Conservation (phyloP, 1,139 yeast genomes). For the Yamadazyma sp. region DNA sequence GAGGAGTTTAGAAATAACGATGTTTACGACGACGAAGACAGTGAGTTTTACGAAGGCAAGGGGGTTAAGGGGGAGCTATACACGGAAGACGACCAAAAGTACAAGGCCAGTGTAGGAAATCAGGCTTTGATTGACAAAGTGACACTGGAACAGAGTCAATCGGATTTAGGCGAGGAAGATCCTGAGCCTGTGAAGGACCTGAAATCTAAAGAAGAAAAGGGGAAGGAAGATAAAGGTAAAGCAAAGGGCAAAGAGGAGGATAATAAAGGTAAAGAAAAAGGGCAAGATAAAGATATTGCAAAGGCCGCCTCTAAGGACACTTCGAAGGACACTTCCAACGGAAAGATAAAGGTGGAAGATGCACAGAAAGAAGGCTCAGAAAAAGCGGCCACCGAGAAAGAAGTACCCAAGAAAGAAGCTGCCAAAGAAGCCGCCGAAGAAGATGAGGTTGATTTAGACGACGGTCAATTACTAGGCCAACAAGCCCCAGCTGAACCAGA, state of each 20-base stretch:
- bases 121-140: constrained; percentile 18
- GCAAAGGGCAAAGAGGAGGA: background rate
- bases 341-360: too few species aligned
- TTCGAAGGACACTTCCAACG: too few species aligned
- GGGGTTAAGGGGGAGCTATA: constrained; percentile 15
- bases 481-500: constrained; percentile 17
- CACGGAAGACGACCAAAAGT: constrained; percentile 14
- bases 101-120: constrained; percentile 22
- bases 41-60: constrained; percentile 18
- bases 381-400: too few species aligned
- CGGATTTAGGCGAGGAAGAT: too few species aligned
- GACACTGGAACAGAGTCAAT: too few species aligned
- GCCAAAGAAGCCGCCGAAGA: constrained; percentile 1
- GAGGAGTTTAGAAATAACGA: constrained; percentile 27
- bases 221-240: constrained; percentile 6
- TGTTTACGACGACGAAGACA: constrained; percentile 31
- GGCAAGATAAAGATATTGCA: too few species aligned
- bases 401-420: background rate
- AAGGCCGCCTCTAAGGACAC: too few species aligned
- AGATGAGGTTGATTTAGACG: background rate
- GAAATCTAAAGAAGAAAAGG: constrained; percentile 19
- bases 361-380: constrained; percentile 3
- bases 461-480: too few species aligned
- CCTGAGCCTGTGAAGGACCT: constrained; percentile 15
- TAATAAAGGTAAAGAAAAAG: background rate